Evolutionary conservation across 139 green algal species (phyloP).

Genomic region (Trebouxia sp.): DNA sequence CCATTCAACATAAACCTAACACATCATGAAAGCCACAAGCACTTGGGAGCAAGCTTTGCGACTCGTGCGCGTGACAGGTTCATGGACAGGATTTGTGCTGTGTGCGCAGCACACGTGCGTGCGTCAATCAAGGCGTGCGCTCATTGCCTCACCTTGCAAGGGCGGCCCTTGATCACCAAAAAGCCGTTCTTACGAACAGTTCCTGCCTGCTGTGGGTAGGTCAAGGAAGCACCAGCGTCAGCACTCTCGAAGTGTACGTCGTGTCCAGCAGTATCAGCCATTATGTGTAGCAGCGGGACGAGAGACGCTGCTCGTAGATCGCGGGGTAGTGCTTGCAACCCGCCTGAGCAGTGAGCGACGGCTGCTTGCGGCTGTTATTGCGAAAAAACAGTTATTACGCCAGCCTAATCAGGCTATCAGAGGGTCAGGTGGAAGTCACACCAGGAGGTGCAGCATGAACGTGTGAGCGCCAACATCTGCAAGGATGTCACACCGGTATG

Average conservation of each 20-base stretch:
- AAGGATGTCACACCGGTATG: too few relatives aligned
- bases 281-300: background rate
- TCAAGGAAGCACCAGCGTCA: constrained; percentile 69
- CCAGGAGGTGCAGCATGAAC: too few relatives aligned
- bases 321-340: background rate
- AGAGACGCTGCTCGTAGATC: background rate
- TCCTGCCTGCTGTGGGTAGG: constrained; percentile 91
- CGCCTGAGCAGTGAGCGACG: background rate
- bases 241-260: constrained; percentile 75
- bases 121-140: too few relatives aligned
- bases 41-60: background rate
- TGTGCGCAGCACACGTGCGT: too few relatives aligned
- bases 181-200: constrained; percentile 96
- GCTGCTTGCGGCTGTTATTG: constrained; percentile 16
- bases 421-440: background rate
- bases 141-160: constrained; percentile 97
- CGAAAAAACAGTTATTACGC: background rate
- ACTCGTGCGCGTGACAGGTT: background rate
- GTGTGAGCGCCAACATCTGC: too few relatives aligned
- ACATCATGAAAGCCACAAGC: background rate
- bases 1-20: too few relatives aligned
- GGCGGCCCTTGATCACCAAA: constrained; percentile 93
- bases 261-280: constrained; percentile 38
- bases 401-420: background rate
- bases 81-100: background rate